Percentiles rank a stretch among this genome's conserved stretches.
phyloP scores from a whole-genome alignment of 192 early-diverging fungal genomes.

The Coemansia umbellata region DNA sequence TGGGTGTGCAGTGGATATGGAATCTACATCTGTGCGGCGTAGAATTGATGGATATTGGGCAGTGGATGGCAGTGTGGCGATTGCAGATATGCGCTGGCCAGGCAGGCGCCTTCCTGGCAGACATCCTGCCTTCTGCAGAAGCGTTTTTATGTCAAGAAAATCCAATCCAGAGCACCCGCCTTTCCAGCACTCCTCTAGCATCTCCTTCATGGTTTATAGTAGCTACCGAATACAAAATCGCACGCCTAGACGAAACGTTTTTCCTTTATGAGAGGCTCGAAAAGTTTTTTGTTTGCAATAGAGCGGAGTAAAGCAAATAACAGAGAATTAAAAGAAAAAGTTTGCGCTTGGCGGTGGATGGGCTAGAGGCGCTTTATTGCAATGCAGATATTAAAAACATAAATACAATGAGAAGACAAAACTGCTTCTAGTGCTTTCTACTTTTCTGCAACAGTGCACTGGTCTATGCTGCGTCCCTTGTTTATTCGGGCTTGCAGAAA shows the following conservation, averaged over 20 bases:
- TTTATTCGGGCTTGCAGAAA: too few species aligned
- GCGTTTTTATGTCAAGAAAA: conserved; percentile 21
- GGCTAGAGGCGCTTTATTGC: too few species aligned
- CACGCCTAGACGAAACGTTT: background rate
- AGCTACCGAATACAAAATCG: too few species aligned
- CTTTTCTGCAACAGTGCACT: too few species aligned
- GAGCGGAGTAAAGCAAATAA: background rate
- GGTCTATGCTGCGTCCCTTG: too few species aligned
- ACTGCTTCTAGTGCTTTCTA: too few species aligned
- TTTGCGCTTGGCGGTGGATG: too few species aligned
- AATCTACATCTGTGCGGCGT: conserved; percentile 3
- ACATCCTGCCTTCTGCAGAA: conserved; percentile 23
- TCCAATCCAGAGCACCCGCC: conserved; percentile 23
- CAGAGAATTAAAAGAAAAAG: background rate
- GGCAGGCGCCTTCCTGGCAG: conserved; percentile 17
- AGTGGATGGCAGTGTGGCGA: background rate
- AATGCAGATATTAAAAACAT: too few species aligned
- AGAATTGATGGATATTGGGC: conserved; percentile 16
- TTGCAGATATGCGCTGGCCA: conserved; percentile 12
- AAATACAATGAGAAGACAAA: too few species aligned
- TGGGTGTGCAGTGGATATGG: background rate
- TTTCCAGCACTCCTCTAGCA: conserved; percentile 4
- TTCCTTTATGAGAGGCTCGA: background rate
- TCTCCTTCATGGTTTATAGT: conserved; percentile 1
- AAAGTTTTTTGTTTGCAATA: background rate